phyloP scores from a whole-genome alignment of 225 moss, liverwort and hornwort genomes.

The Pleurozium schreberi region DNA sequence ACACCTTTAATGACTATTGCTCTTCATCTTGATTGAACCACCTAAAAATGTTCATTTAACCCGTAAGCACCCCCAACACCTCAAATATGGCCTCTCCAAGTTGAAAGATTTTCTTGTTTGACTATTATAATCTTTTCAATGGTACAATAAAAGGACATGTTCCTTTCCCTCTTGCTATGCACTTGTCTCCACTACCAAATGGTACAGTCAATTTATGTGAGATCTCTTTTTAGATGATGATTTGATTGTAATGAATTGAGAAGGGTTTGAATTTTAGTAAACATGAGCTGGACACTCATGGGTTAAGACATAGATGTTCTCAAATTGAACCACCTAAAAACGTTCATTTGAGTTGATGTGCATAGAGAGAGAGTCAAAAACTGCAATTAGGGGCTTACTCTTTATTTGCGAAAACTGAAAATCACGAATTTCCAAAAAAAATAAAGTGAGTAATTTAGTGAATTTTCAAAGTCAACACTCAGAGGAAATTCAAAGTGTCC shows the following conservation, averaged over 20 bases:
- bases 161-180: neutral
- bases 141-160: too few relatives aligned
- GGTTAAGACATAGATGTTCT: neutral
- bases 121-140: too few relatives aligned
- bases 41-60: neutral
- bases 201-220: too few relatives aligned
- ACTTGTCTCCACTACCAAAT: too few relatives aligned
- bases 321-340: neutral
- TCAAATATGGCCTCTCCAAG: neutral
- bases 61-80: rapidly evolving
- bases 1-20: rapidly evolving
- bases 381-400: neutral
- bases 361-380: neutral
- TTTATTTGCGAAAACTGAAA: neutral
- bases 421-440: neutral
- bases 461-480: neutral
- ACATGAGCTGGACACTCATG: too few relatives aligned
- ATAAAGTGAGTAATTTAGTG: neutral
- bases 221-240: too few relatives aligned
- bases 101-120: too few relatives aligned
- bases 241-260: neutral
- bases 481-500: too few relatives aligned
- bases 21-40: neutral
- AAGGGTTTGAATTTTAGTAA: neutral
- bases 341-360: neutral